Percentiles rank a stretch among this genome's conserved stretches.
Evolutionary conservation across 305 asterid species (phyloP).

Genomic region (Coffea humblotiana): DNA sequence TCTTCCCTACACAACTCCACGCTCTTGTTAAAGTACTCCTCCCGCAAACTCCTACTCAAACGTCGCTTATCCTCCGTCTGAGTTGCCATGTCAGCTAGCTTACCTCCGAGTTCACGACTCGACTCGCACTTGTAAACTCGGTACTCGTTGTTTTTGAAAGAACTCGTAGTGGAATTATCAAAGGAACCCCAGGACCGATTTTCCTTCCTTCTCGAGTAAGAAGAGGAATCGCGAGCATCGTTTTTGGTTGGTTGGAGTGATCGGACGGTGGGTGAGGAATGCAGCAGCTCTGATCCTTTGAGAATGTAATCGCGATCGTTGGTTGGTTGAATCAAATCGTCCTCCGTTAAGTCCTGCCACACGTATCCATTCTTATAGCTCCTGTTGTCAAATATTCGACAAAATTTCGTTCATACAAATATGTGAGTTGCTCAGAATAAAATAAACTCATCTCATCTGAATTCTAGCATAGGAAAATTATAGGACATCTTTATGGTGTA

Average conservation of each 20-base stretch:
- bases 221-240: conserved; percentile 16
- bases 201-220: conserved; percentile 20
- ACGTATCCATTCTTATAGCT: conserved; percentile 43
- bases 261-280: conserved; percentile 4
- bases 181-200: conserved; percentile 40
- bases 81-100: conserved; percentile 29
- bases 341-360: conserved; percentile 47
- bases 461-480: too few relatives aligned
- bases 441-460: too few relatives aligned
- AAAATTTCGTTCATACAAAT: too few relatives aligned
- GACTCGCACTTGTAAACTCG: conserved; percentile 37
- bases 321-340: conserved; percentile 41
- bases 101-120: conserved; percentile 30
- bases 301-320: conserved; percentile 39
- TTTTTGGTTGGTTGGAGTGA: conserved; percentile 1
- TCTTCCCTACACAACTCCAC: conserved; percentile 35
- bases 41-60: conserved; percentile 7
- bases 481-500: not conserved
- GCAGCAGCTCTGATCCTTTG: conserved; percentile 42
- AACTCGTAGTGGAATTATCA: conserved; percentile 16
- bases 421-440: too few relatives aligned
- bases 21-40: conserved; percentile 17
- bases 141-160: conserved; percentile 18
- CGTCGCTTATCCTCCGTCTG: conserved; percentile 33
- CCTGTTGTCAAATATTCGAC: conserved; percentile 18